Evolutionary conservation across 208 protist genomes (phyloP), one percentile per base, ranked within the genome.

Genomic region (Angomonas deanei): DNA sequence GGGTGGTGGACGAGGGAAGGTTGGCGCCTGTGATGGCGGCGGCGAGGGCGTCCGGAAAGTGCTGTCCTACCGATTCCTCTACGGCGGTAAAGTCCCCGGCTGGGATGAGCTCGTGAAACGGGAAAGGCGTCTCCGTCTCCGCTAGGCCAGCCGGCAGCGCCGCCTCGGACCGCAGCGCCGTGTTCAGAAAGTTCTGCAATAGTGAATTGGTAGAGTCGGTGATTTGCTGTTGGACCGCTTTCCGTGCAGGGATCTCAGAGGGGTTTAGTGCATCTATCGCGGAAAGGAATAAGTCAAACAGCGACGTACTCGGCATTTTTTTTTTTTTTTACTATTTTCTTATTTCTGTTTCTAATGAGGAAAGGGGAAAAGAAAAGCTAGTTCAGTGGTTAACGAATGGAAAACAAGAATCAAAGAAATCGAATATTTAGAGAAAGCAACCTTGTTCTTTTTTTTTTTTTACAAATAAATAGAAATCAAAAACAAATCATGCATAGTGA

Each of bases 291-390:
- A 42, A 42, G 36, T 8, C 8, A 15, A 15, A n/a, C 11, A 42
- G 36, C 15, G 36, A 42, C 11, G 11, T 15, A 8, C 19, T 26
- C 19, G 47, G 8, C 23, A 26, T 53, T 15, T 28, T 15, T 53
- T n/a, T n/a, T n/a, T n/a, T n/a, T n/a, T n/a, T n/a, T n/a, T n/a
- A n/a, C n/a, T n/a, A n/a, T n/a, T n/a, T n/a, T n/a, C n/a, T n/a
- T n/a, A n/a, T n/a, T n/a, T n/a, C n/a, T n/a, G n/a, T n/a, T n/a
- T n/a, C n/a, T n/a, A n/a, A n/a, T n/a, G n/a, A n/a, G n/a, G n/a
- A n/a, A n/a, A 42, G 36, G 15, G 36, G 52, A 26, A 57, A 57
- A 30, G 28, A 57, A 57, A 57, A 57, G 31, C 21, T 57, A 33
- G 4, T 57, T 11, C 52, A 33, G 19, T 53, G 23, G 23, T 53